A percentile compares a stretch with the other conserved stretches of the same genome.
These are phyloP conservation scores for Ramularia endophylla DNA, from an alignment of 2,329 filamentous ascomycete species.

Conservation along the genomic window DNA sequence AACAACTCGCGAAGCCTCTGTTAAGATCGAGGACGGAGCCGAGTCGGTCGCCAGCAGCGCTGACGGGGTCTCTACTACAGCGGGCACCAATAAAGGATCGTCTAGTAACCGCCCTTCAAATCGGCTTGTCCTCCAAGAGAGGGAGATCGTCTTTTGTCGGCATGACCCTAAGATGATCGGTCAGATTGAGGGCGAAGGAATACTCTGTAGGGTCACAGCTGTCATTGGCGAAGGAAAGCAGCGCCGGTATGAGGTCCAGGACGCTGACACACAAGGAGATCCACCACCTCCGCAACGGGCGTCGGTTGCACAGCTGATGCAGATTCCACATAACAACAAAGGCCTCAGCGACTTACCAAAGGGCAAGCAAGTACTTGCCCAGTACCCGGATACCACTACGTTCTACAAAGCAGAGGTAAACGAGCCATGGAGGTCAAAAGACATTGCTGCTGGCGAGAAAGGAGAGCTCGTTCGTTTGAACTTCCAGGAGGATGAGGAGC, in stretches of 20 bases:
- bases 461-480: slow-evolving; percentile 37
- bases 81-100: slow-evolving; percentile 26
- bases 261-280: slow-evolving; percentile 36
- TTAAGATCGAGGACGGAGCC: slow-evolving; percentile 45
- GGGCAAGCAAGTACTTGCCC: slow-evolving; percentile 41
- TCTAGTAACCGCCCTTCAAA: slow-evolving; percentile 19
- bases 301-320: slow-evolving; percentile 44
- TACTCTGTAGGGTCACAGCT: slow-evolving; percentile 45
- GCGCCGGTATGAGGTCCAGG: slow-evolving; percentile 48
- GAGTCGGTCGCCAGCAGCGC: slow-evolving; percentile 38
- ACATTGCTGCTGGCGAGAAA: slow-evolving; percentile 23
- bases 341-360: slow-evolving; percentile 38
- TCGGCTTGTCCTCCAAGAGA: slow-evolving; percentile 31
- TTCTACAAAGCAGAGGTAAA: slow-evolving; percentile 49
- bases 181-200: slow-evolving; percentile 44
- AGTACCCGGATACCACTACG: slow-evolving; percentile 49
- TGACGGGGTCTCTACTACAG: slow-evolving; percentile 34
- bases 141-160: slow-evolving; percentile 47
- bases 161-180: slow-evolving; percentile 34
- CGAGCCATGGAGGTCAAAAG: slow-evolving; percentile 36
- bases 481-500: slow-evolving; percentile 46
- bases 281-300: slow-evolving; percentile 33
- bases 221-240: slow-evolving; percentile 51
- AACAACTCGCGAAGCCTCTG: slow-evolving; percentile 42
- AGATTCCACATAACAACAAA: slow-evolving; percentile 36